Conservation (phyloP, 164 flowering plant genomes). For the Vitis labrusca region DNA sequence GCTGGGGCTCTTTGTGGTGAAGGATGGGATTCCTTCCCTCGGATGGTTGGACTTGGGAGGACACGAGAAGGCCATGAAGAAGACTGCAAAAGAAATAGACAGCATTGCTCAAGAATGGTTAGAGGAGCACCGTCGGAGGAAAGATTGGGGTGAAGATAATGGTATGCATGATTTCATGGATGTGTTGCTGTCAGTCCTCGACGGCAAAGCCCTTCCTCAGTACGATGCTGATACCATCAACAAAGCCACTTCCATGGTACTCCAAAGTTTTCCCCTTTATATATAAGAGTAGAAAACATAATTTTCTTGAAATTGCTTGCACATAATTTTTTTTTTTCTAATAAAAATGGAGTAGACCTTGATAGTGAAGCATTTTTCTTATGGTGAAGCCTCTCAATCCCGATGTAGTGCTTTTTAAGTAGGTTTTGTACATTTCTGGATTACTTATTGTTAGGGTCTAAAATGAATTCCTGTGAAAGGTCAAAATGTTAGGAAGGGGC, state of each 20-base stretch:
- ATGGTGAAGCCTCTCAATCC: too few species aligned
- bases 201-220: constrained; percentile 2
- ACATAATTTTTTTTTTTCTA: too few species aligned
- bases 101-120: constrained; percentile 21
- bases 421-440: too few species aligned
- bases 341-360: too few species aligned
- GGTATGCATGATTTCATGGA: constrained; percentile 29
- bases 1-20: constrained; percentile 16
- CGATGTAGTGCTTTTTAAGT: too few species aligned
- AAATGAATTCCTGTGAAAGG: too few species aligned
- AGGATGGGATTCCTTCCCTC: constrained; percentile 33
- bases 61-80: constrained; percentile 33
- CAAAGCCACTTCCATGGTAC: constrained; percentile 35
- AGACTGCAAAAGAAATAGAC: constrained; percentile 26
- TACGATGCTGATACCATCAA: constrained; percentile 18
- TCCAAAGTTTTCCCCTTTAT: too few species aligned
- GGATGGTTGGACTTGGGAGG: constrained; percentile 37
- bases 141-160: not conserved
- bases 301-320: too few species aligned
- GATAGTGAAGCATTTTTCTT: too few species aligned
- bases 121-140: constrained; percentile 26
- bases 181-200: constrained; percentile 18
- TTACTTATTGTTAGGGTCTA: too few species aligned
- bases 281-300: too few species aligned
- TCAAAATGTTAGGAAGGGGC: too few species aligned